phyloP scores from a whole-genome alignment of 2,329 filamentous ascomycete genomes.

The Aspergillus pseudoviridinutans region DNA sequence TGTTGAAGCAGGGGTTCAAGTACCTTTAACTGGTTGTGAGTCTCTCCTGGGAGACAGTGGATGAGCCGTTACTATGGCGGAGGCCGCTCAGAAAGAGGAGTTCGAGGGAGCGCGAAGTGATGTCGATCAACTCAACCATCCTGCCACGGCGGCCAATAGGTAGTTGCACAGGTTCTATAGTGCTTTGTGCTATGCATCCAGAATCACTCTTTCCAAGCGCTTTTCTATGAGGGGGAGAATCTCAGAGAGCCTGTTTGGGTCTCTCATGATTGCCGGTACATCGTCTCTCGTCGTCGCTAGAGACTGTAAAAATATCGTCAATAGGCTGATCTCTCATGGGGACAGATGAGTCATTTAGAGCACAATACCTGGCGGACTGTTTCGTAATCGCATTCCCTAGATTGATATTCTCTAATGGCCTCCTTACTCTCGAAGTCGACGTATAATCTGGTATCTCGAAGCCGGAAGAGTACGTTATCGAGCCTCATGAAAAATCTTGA shows the following conservation, averaged over 20 bases:
- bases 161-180: neutral
- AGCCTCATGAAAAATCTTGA: slow-evolving; percentile 87
- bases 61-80: neutral
- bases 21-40: neutral
- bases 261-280: slow-evolving; percentile 70
- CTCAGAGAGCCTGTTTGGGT: slow-evolving; percentile 70
- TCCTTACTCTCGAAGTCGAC: slow-evolving; percentile 77
- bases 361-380: slow-evolving; percentile 62
- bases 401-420: slow-evolving; percentile 84
- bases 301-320: slow-evolving; percentile 30
- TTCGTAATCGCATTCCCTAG: slow-evolving; percentile 78
- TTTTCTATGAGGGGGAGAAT: slow-evolving; percentile 69
- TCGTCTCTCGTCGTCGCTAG: slow-evolving; percentile 63
- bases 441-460: slow-evolving; percentile 87
- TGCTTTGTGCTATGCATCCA: slow-evolving; percentile 14
- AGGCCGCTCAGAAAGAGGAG: neutral
- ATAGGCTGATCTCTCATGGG: neutral
- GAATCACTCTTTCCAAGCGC: slow-evolving; percentile 54
- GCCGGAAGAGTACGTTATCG: slow-evolving; percentile 80
- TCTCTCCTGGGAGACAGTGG: neutral
- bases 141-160: neutral
- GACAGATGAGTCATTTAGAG: too few species aligned
- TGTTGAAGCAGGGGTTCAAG: neutral
- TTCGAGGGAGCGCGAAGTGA: neutral
- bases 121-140: neutral